Evolutionary conservation across 495 filamentous ascomycete genomes (phyloP).

Genomic region (Gamarada debralockiae): DNA sequence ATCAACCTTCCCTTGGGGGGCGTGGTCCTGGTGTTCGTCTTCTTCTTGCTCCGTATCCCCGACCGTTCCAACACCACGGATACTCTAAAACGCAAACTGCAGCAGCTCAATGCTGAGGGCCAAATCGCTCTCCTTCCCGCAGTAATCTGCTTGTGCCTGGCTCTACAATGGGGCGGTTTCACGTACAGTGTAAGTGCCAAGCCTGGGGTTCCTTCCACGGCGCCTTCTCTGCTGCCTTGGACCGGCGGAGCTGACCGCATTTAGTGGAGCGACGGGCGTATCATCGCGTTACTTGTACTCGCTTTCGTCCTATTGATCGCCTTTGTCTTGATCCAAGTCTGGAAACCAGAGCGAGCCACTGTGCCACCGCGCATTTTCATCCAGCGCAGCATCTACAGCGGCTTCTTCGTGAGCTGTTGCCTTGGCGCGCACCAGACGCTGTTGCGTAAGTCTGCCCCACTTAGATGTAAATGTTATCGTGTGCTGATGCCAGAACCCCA

Average conservation of each 20-base stretch:
- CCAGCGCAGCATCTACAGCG: constrained; percentile 3
- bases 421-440: too few species aligned
- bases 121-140: constrained; percentile 28
- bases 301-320: constrained; percentile 25
- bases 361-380: constrained; percentile 7
- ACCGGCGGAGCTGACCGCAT: too few species aligned
- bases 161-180: constrained; percentile 48
- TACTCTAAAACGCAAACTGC: constrained; percentile 5
- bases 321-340: constrained; percentile 60
- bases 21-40: constrained; percentile 34
- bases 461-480: too few species aligned
- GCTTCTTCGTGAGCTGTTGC: too few species aligned
- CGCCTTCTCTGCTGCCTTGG: too few species aligned
- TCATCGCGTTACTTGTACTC: constrained; percentile 6
- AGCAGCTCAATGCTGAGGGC: constrained; percentile 42
- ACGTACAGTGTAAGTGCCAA: too few species aligned
- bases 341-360: constrained; percentile 43
- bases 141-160: constrained; percentile 41
- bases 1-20: constrained; percentile 42
- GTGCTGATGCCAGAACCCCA: too few species aligned
- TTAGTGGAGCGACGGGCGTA: constrained; percentile 33
- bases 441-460: too few species aligned
- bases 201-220: too few species aligned
- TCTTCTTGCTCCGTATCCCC: constrained; percentile 44
- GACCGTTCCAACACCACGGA: too few species aligned